phyloP scores from a whole-genome alignment of 2,329 filamentous ascomycete species.

The Penicillium sp. region DNA sequence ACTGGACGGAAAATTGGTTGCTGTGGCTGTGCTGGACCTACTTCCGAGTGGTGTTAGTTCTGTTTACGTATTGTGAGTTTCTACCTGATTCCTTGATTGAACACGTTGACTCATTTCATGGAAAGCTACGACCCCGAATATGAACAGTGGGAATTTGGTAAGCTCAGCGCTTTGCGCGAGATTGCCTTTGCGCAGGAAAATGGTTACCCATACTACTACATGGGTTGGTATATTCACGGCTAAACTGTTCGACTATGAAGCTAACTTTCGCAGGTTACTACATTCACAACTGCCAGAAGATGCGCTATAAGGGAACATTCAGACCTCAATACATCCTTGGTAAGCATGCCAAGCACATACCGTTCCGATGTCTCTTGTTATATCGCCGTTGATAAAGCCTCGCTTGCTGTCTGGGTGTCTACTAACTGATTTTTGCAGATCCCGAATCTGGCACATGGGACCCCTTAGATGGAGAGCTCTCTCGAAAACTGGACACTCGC shows the following conservation, averaged over 20 bases:
- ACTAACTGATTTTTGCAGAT: conserved; percentile 36
- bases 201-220: conserved; percentile 66
- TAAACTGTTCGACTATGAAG: background rate
- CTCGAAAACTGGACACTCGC: conserved; percentile 45
- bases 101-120: conserved; percentile 4
- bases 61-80: conserved; percentile 53
- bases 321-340: conserved; percentile 54
- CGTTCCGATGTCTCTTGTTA: background rate
- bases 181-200: conserved; percentile 60
- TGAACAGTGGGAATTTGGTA: conserved; percentile 65
- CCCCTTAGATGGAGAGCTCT: conserved; percentile 47
- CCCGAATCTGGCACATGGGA: conserved; percentile 53
- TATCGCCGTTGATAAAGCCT: background rate
- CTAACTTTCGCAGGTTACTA: conserved; percentile 56
- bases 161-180: conserved; percentile 65
- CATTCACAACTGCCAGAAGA: conserved; percentile 61
- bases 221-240: conserved; percentile 50
- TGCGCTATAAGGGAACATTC: conserved; percentile 56
- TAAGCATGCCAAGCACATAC: conserved; percentile 26
- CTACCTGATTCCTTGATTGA: background rate
- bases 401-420: background rate
- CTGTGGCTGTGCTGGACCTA: conserved; percentile 54
- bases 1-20: conserved; percentile 53
- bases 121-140: conserved; percentile 63
- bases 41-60: conserved; percentile 54